Percentiles rank a stretch among this genome's conserved stretches.
These are phyloP conservation scores for Macrolepiota albuminosa DNA, from an alignment of 768 basidiomycete genomes.

Conservation along the genomic window DNA sequence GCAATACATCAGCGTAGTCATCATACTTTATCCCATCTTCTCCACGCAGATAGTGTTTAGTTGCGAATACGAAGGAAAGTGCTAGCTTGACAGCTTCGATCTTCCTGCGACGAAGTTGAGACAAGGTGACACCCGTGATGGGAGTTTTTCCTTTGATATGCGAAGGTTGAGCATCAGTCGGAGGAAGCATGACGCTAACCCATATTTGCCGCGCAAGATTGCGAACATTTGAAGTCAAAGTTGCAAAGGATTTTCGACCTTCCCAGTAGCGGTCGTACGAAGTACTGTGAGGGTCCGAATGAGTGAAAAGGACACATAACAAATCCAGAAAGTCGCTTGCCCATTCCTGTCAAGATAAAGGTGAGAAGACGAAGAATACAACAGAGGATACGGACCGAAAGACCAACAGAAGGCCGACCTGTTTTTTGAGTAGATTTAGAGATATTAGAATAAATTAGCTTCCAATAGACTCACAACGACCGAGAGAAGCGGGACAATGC, in stretches of 20 bases:
- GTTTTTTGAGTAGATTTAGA: background rate
- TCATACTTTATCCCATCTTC: slow-evolving; percentile 71
- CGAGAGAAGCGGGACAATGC: slow-evolving; percentile 82
- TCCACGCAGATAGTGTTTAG: slow-evolving; percentile 80
- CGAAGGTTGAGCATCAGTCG: slow-evolving; percentile 37
- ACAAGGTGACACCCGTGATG: slow-evolving; percentile 36
- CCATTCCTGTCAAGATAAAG: slow-evolving; percentile 46
- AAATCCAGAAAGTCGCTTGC: slow-evolving; percentile 29
- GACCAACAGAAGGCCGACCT: slow-evolving; percentile 88
- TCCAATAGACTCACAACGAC: slow-evolving; percentile 66
- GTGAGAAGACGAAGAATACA: background rate
- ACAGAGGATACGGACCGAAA: slow-evolving; percentile 53
- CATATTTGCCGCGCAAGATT: slow-evolving; percentile 77
- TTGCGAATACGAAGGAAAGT: slow-evolving; percentile 67
- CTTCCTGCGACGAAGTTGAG: slow-evolving; percentile 62
- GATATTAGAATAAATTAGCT: background rate
- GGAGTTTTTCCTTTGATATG: slow-evolving; percentile 51
- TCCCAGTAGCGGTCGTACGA: slow-evolving; percentile 88
- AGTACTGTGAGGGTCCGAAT: slow-evolving; percentile 39
- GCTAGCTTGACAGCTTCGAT: slow-evolving; percentile 64
- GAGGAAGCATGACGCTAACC: slow-evolving; percentile 71
- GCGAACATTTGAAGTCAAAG: slow-evolving; percentile 67
- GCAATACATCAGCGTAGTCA: slow-evolving; percentile 67
- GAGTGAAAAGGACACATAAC: background rate
- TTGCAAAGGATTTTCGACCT: slow-evolving; percentile 80